Evolutionary conservation across 768 basidiomycete species (phyloP).

Genomic region (Macrolepiota fuliginosa): DNA sequence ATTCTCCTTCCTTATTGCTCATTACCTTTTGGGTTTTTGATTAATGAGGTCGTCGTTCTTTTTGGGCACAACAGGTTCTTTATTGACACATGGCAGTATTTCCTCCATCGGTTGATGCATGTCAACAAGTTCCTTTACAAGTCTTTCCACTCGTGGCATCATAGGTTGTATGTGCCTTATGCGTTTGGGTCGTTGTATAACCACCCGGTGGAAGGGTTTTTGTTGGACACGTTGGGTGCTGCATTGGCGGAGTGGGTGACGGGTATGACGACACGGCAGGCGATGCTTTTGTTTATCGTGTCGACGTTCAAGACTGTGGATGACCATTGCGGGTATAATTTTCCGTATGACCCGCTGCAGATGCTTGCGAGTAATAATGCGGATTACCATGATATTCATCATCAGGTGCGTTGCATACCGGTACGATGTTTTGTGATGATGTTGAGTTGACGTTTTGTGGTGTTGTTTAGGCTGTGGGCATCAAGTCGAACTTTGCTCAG

Average conservation of each 20-base stretch:
- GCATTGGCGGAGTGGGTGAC: conserved; percentile 69
- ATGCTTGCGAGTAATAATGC: conserved; percentile 84
- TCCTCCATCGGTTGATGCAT: conserved; percentile 91
- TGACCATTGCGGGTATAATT: conserved; percentile 88
- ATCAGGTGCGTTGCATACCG: conserved; percentile 59
- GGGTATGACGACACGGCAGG: conserved; percentile 76
- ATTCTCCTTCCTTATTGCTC: not conserved
- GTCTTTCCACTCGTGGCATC: conserved; percentile 91
- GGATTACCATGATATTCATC: conserved; percentile 98
- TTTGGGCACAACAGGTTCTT: conserved; percentile 64
- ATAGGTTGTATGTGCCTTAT: conserved; percentile 94
- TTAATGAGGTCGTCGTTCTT: not conserved
- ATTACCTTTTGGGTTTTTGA: not conserved
- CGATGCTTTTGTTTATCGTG: conserved; percentile 77
- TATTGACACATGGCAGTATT: conserved; percentile 98
- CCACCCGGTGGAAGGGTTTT: conserved; percentile 91
- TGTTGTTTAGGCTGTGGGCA: conserved; percentile 59
- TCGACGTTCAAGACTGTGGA: conserved; percentile 93
- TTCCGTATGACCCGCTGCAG: conserved; percentile 93
- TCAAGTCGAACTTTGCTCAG: conserved; percentile 95
- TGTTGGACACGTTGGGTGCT: conserved; percentile 84
- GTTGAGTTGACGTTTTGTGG: not conserved
- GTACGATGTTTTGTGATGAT: not conserved
- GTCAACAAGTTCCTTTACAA: conserved; percentile 87
- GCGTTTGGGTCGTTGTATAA: conserved; percentile 98